Conservation (phyloP, 2,329 filamentous ascomycete species). For the Didymella pinodella region DNA sequence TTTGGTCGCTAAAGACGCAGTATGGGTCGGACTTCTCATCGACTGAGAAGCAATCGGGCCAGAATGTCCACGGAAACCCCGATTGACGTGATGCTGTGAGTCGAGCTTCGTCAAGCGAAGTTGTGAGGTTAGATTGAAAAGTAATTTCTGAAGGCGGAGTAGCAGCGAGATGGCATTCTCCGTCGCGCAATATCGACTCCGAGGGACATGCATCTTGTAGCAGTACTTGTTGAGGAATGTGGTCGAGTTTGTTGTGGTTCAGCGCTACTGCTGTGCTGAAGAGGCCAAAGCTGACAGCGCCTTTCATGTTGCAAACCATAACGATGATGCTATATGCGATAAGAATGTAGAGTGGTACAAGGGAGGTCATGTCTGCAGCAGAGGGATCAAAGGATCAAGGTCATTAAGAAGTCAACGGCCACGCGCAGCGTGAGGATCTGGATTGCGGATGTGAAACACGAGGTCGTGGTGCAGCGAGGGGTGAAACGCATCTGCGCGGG, state of each 20-base stretch:
- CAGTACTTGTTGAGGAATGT: slow-evolving; percentile 32
- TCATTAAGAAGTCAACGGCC: slow-evolving; percentile 1
- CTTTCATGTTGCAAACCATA: slow-evolving; percentile 34
- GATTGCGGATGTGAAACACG: slow-evolving; percentile 31
- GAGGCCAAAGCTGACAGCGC: slow-evolving; percentile 29
- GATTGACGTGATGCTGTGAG: slow-evolving; percentile 26
- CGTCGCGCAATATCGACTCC: slow-evolving; percentile 32
- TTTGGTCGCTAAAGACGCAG: slow-evolving; percentile 43
- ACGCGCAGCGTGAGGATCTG: not conserved
- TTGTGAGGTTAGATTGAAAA: slow-evolving; percentile 33
- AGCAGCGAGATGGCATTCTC: slow-evolving; percentile 32
- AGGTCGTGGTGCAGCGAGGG: slow-evolving; percentile 27
- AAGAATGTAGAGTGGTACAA: slow-evolving; percentile 18
- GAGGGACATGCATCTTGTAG: slow-evolving; percentile 38
- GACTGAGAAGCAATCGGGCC: slow-evolving; percentile 44
- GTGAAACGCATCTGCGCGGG: slow-evolving; percentile 35
- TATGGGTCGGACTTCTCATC: slow-evolving; percentile 36
- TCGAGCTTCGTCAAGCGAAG: slow-evolving; percentile 36
- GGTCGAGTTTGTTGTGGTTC: slow-evolving; percentile 30
- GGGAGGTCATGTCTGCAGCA: slow-evolving; percentile 17
- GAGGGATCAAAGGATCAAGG: not conserved
- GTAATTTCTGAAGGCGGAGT: slow-evolving; percentile 19
- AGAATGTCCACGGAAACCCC: slow-evolving; percentile 45
- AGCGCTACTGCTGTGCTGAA: slow-evolving; percentile 35
- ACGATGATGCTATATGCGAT: slow-evolving; percentile 17